phyloP scores from a whole-genome alignment of 495 filamentous ascomycete genomes.

The Jackrogersella multiformis region DNA sequence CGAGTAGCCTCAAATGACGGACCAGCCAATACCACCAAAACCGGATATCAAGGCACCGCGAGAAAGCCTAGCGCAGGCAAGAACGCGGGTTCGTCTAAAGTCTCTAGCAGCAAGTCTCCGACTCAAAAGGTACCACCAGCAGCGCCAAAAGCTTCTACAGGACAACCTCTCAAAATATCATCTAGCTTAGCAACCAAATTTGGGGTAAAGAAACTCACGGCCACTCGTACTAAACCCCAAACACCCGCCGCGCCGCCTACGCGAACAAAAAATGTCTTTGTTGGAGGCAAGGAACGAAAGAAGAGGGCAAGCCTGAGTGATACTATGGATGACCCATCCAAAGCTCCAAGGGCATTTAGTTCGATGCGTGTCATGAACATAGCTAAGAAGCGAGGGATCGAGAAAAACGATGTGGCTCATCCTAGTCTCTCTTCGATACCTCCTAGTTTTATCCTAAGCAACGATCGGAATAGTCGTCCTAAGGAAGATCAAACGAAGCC shows the following conservation, averaged over 20 bases:
- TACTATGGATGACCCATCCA: constrained; percentile 48
- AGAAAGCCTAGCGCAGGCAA: constrained; percentile 23
- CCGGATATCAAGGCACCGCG: constrained; percentile 48
- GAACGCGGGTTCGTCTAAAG: neutral
- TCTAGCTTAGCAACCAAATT: constrained; percentile 35
- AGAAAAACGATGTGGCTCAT: constrained; percentile 34
- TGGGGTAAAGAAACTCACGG: constrained; percentile 32
- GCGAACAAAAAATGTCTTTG: constrained; percentile 36
- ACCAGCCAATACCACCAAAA: constrained; percentile 25
- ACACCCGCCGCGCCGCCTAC: neutral
- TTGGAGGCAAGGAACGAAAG: constrained; percentile 39
- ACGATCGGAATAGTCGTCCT: constrained; percentile 11
- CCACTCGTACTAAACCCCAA: constrained; percentile 36
- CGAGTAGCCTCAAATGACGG: constrained; percentile 1
- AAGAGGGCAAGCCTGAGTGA: constrained; percentile 39
- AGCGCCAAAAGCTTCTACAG: neutral
- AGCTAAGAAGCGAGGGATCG: constrained; percentile 43
- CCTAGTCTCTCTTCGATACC: constrained; percentile 39
- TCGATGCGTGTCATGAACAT: constrained; percentile 37
- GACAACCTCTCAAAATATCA: constrained; percentile 16
- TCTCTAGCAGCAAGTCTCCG: neutral
- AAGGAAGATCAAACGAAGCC: constrained; percentile 16
- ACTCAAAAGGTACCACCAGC: neutral
- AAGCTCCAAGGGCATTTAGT: constrained; percentile 45
- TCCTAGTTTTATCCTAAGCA: constrained; percentile 34